Base-by-base conservation (phyloP, 108 stramenopile species). In the Cylindrotheca closterium region DNA sequence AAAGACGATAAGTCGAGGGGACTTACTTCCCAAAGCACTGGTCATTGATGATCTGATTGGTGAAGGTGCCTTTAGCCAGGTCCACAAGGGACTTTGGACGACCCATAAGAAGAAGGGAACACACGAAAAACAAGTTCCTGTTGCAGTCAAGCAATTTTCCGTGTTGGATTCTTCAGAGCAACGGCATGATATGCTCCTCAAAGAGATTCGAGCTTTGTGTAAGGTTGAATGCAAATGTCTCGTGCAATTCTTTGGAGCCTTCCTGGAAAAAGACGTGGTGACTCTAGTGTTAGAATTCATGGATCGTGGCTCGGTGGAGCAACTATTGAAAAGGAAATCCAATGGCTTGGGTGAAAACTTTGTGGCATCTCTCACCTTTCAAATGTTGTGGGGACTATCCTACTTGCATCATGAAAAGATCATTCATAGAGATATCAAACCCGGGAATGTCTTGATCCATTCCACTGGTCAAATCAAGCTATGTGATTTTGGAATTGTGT, bases 391-490 rank as follows among this genome's bases (percentile, higher is more conserved):
- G 85, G 97, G 95, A 4, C 63, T 97, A 28, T 75, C 67, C 1
- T 93, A 91, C 63, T 67, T 97, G n/a, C 97, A 97, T 64, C 63
- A 71, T 53, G 85, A 91, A 71, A 60, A 68, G 30, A 78, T 85
- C 37, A 62, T 97, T 29, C 97, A 97, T 57, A 71, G 97, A 4
- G 97, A 97, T 69, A 78, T 96, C 27, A 97, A 97, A 81, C 95
- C 94, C 10, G 94, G 75, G 5, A 97, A 97, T 73, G 72, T 94
- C 0, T 73, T 97, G 0, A 51, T 95, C 4, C 74, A 89, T 50
- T 47, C 68, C 12, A 49, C 70, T 23, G 96, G 97, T 1, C 63
- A 62, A 31, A 89, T 93, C 15, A 96, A 96, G 65, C 83, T 97
- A 33, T 91, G 90, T 33, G 97, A 97, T 67, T 96, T 96, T 82